Evolutionary conservation across 371 early-diverging fungal species (phyloP).

Genomic region (Coemansia sp.): DNA sequence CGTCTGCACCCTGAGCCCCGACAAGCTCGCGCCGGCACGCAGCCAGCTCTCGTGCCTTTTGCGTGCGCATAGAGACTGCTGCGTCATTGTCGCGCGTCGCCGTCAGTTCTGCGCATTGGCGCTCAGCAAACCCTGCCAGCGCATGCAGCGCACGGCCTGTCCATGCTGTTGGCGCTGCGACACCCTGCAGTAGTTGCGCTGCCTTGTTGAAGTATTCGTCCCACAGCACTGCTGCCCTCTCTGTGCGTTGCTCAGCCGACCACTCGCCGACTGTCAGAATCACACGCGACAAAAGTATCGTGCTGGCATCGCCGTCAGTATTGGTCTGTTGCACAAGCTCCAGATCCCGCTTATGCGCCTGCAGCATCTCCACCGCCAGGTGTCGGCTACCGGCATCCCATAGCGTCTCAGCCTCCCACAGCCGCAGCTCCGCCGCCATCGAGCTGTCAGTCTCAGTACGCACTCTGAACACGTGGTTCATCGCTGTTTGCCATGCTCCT

Average conservation of each 20-base stretch:
- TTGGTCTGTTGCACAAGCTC: conserved; percentile 6
- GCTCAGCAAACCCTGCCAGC: conserved; percentile 50
- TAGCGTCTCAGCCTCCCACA: conserved; percentile 49
- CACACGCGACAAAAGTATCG: conserved; percentile 38
- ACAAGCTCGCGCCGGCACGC: conserved; percentile 26
- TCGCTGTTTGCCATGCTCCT: conserved; percentile 41
- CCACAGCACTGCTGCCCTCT: conserved; percentile 45
- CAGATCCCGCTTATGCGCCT: conserved; percentile 28
- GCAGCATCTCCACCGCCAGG: conserved; percentile 38
- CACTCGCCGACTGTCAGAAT: conserved; percentile 43
- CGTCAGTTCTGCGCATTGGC: conserved; percentile 40
- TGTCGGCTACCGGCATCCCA: conserved; percentile 40
- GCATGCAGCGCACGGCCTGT: conserved; percentile 47
- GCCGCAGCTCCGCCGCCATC: conserved; percentile 36
- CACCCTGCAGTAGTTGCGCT: conserved; percentile 27
- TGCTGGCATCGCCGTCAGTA: conserved; percentile 18
- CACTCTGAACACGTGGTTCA: conserved; percentile 43
- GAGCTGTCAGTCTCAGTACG: conserved; percentile 5
- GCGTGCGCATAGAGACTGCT: conserved; percentile 36
- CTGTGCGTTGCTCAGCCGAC: conserved; percentile 40
- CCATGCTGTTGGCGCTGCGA: conserved; percentile 33
- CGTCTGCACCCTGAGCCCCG: conserved; percentile 11
- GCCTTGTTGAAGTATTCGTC: conserved; percentile 43
- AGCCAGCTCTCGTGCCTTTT: conserved; percentile 47
- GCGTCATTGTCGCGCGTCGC: conserved; percentile 24